Conservation (phyloP, 2,329 filamentous ascomycete genomes). For the Nemania serpens region DNA sequence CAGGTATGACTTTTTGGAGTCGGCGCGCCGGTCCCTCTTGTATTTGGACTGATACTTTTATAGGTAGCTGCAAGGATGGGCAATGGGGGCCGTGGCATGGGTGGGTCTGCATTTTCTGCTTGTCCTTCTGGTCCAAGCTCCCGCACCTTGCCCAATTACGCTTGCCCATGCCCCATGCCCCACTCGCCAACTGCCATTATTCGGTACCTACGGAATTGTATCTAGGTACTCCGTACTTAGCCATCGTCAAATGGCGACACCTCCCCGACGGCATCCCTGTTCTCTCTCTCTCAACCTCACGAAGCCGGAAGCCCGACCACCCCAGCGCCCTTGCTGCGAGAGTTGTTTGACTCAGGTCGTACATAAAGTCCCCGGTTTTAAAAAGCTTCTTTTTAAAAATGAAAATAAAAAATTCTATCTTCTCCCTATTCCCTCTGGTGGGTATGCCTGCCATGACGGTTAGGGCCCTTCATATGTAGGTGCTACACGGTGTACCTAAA, state of each 20-base stretch:
- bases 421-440: too few relatives aligned
- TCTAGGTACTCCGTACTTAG: background rate
- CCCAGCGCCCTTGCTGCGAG: conserved; percentile 7
- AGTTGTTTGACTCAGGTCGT: conserved; percentile 27
- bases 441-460: background rate
- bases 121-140: conserved; percentile 28
- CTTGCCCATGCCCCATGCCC: conserved; percentile 4
- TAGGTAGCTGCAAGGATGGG: conserved; percentile 35
- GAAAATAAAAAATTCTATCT: background rate
- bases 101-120: conserved; percentile 31
- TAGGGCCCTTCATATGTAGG: background rate
- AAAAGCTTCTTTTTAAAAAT: conserved; percentile 5
- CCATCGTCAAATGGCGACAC: conserved; percentile 20
- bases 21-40: conserved; percentile 37
- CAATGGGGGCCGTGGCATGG: conserved; percentile 26
- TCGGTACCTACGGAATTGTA: background rate
- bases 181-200: conserved; percentile 20
- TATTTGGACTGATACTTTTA: conserved; percentile 39
- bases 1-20: conserved; percentile 34
- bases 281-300: conserved; percentile 11
- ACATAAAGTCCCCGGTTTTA: conserved; percentile 7
- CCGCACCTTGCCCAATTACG: conserved; percentile 24
- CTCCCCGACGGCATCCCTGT: conserved; percentile 13
- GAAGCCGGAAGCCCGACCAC: conserved; percentile 21
- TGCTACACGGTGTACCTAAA: background rate